phyloP scores from a whole-genome alignment of 2,329 filamentous ascomycete species.

The Phaeosphaeriaceae sp. region DNA sequence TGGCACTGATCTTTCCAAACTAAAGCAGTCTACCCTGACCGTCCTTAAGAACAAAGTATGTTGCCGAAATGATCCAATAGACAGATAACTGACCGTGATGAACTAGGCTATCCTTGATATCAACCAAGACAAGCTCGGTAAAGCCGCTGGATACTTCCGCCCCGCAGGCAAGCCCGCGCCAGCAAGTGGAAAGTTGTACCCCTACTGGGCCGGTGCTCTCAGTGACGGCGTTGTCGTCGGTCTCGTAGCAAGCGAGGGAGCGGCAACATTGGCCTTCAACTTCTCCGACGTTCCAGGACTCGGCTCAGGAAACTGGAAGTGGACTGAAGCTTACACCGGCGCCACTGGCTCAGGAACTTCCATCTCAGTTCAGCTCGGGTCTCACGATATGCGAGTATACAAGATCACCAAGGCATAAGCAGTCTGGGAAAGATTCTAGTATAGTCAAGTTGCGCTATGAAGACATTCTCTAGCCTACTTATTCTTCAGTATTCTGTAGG shows the following conservation, averaged over 20 bases:
- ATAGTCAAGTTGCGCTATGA: too few relatives aligned
- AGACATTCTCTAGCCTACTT: too few relatives aligned
- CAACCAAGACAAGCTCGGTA: slow-evolving; percentile 46
- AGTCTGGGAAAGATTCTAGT: background rate
- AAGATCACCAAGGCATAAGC: slow-evolving; percentile 14
- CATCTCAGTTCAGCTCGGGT: slow-evolving; percentile 9
- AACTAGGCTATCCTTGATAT: slow-evolving; percentile 44
- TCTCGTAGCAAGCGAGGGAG: slow-evolving; percentile 14
- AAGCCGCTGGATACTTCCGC: slow-evolving; percentile 16
- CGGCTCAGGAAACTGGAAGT: slow-evolving; percentile 16
- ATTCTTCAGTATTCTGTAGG: too few relatives aligned
- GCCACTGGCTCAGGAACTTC: slow-evolving; percentile 13
- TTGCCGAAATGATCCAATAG: background rate
- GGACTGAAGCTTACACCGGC: slow-evolving; percentile 22
- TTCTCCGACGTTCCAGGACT: slow-evolving; percentile 24
- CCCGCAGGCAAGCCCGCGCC: slow-evolving; percentile 17
- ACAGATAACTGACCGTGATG: background rate
- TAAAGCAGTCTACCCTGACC: slow-evolving; percentile 43
- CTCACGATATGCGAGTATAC: slow-evolving; percentile 22
- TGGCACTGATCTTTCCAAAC: slow-evolving; percentile 47
- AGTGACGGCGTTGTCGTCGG: slow-evolving; percentile 23
- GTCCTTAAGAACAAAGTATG: slow-evolving; percentile 44
- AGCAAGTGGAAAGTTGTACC: slow-evolving; percentile 14
- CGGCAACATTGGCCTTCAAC: slow-evolving; percentile 16
- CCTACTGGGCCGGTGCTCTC: slow-evolving; percentile 21